A percentile compares a stretch with the other conserved stretches of the same genome.
Conservation (phyloP, 2,329 filamentous ascomycete genomes). For the Epichloe coenophiala region DNA sequence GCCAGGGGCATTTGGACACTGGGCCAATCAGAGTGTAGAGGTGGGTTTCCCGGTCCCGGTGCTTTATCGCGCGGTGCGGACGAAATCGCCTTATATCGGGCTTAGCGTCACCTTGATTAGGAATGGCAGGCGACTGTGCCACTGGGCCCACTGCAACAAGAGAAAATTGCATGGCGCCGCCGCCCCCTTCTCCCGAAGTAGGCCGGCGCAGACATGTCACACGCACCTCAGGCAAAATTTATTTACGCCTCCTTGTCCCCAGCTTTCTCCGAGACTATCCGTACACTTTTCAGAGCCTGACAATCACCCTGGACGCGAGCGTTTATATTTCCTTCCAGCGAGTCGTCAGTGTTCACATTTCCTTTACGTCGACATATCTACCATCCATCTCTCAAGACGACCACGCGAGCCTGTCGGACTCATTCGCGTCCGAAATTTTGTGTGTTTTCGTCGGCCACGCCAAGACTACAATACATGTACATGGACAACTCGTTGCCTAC, state of each 20-base stretch:
- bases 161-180: conserved; percentile 1
- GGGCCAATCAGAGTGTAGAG: conserved; percentile 5
- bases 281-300: too few species aligned
- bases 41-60: conserved; percentile 5
- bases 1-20: background rate
- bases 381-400: too few species aligned
- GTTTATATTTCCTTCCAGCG: too few species aligned
- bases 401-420: too few species aligned
- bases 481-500: too few species aligned
- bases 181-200: background rate
- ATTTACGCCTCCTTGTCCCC: conserved; percentile 1
- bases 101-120: background rate
- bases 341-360: too few species aligned
- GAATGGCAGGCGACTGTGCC: conserved; percentile 4
- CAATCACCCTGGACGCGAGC: too few species aligned
- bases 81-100: background rate
- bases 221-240: conserved; percentile 4
- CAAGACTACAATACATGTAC: too few species aligned
- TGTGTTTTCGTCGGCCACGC: too few species aligned
- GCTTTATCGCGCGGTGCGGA: conserved; percentile 7
- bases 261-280: background rate
- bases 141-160: background rate
- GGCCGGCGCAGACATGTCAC: background rate
- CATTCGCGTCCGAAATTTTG: too few species aligned
- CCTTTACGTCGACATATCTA: too few species aligned